A percentile compares a stretch with the other conserved stretches of the same genome.
phyloP scores from a whole-genome alignment of 176 grass and related monocot genomes.

The Musa schizocarpa region DNA sequence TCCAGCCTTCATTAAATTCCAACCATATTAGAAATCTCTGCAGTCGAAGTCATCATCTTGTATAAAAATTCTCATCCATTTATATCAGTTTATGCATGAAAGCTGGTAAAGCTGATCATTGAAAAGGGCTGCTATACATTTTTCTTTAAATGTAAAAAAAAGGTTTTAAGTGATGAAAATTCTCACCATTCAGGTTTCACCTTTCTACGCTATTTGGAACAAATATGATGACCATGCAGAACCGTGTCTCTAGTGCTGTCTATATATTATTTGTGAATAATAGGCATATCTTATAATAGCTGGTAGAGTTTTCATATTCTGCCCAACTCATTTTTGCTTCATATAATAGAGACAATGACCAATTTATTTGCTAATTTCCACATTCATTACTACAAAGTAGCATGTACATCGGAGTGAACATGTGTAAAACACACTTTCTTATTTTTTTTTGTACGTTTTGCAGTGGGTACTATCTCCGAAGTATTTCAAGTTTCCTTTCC shows the following conservation, averaged over 20 bases:
- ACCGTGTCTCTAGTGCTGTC: too few relatives aligned
- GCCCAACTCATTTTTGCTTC: not conserved
- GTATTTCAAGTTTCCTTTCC: slow-evolving; percentile 98
- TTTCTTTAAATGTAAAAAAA: not conserved
- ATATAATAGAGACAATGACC: not conserved
- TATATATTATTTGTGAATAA: not conserved
- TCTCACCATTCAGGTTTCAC: not conserved
- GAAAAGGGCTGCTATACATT: not conserved
- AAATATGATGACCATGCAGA: not conserved
- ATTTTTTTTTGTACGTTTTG: not conserved
- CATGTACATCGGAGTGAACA: not conserved
- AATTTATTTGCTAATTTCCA: not conserved
- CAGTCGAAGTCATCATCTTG: not conserved
- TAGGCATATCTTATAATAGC: not conserved
- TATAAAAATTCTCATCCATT: not conserved
- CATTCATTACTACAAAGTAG: not conserved
- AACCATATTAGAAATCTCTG: not conserved
- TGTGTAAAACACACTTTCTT: not conserved
- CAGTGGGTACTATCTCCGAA: slow-evolving; percentile 52
- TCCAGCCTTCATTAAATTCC: too few relatives aligned
- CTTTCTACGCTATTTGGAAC: not conserved
- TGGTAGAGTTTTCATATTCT: not conserved
- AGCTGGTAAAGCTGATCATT: not conserved
- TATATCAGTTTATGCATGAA: not conserved
- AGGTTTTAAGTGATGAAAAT: not conserved